These are phyloP conservation scores for Penicillium sp. DNA, from an alignment of 2,329 filamentous ascomycete genomes.

Conservation along the genomic window DNA sequence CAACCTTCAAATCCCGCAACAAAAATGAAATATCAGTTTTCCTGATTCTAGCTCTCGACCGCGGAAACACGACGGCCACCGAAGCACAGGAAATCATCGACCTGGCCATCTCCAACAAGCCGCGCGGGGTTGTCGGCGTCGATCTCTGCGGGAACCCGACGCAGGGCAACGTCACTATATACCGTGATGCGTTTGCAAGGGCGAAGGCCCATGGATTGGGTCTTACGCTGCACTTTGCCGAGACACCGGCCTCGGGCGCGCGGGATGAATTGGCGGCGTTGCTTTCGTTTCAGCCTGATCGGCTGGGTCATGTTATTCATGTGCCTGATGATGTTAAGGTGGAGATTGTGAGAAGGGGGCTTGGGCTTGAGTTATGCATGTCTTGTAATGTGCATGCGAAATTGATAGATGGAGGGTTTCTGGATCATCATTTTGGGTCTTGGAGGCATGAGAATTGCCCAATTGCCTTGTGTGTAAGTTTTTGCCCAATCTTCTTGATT, in stretches of 20 bases:
- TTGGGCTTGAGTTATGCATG: slow-evolving; percentile 75
- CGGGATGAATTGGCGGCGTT: slow-evolving; percentile 63
- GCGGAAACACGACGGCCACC: slow-evolving; percentile 57
- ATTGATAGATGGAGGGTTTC: slow-evolving; percentile 65
- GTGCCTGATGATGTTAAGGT: slow-evolving; percentile 61
- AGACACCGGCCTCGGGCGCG: slow-evolving; percentile 59
- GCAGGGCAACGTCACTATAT: slow-evolving; percentile 60
- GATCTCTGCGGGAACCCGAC: slow-evolving; percentile 78
- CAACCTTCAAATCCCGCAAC: slow-evolving; percentile 45
- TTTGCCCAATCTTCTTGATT: background rate
- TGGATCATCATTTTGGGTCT: slow-evolving; percentile 74
- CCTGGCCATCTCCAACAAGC: slow-evolving; percentile 59
- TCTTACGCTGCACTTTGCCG: slow-evolving; percentile 77
- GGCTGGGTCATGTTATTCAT: slow-evolving; percentile 78
- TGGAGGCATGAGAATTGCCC: slow-evolving; percentile 64
- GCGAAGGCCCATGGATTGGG: slow-evolving; percentile 59
- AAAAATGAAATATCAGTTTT: slow-evolving; percentile 55
- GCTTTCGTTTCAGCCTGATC: slow-evolving; percentile 64
- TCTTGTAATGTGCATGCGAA: slow-evolving; percentile 78
- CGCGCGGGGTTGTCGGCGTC: slow-evolving; percentile 65
- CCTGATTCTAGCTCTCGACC: slow-evolving; percentile 74
- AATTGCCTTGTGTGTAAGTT: slow-evolving; percentile 68
- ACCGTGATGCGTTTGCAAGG: slow-evolving; percentile 58
- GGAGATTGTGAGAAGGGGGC: slow-evolving; percentile 53
- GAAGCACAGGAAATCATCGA: slow-evolving; percentile 65